These are phyloP conservation scores for Albifimbria verrucaria DNA, from an alignment of 2,329 filamentous ascomycete genomes.

Conservation along the genomic window DNA sequence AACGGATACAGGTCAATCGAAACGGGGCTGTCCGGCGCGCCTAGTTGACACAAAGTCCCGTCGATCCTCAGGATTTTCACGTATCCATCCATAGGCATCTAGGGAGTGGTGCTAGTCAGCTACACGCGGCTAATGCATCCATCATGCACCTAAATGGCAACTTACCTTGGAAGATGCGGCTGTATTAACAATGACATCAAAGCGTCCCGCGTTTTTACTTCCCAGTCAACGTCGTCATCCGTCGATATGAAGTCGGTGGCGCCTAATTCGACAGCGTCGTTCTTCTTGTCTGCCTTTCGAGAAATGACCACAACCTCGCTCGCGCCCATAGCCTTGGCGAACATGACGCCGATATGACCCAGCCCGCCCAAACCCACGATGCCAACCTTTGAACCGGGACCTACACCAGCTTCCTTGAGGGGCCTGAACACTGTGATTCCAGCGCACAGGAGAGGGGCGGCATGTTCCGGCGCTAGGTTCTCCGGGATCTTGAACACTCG, in stretches of 20 bases:
- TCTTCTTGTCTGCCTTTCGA: slow-evolving; percentile 44
- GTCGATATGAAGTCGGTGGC: slow-evolving; percentile 41
- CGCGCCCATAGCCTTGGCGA: slow-evolving; percentile 62
- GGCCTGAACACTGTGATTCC: slow-evolving; percentile 64
- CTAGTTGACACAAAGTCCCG: not conserved
- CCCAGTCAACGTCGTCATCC: slow-evolving; percentile 47
- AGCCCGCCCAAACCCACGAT: slow-evolving; percentile 56
- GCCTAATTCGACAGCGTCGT: slow-evolving; percentile 51
- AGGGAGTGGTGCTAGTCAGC: not conserved
- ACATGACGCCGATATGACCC: slow-evolving; percentile 56
- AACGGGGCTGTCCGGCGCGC: not conserved
- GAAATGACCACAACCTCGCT: slow-evolving; percentile 56
- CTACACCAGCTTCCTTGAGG: slow-evolving; percentile 55
- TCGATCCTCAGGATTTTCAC: not conserved
- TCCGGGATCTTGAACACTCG: slow-evolving; percentile 46
- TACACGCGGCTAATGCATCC: slow-evolving; percentile 28
- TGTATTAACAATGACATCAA: slow-evolving; percentile 57
- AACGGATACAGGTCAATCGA: slow-evolving; percentile 5
- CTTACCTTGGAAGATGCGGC: slow-evolving; percentile 32
- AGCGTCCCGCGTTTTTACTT: slow-evolving; percentile 41
- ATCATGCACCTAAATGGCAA: slow-evolving; percentile 65
- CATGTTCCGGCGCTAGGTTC: slow-evolving; percentile 28
- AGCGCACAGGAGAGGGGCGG: slow-evolving; percentile 64
- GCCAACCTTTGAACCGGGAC: slow-evolving; percentile 61
- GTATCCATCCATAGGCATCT: not conserved